Conservation (phyloP, 495 filamentous ascomycete species). For the Lepidopterella palustris region DNA sequence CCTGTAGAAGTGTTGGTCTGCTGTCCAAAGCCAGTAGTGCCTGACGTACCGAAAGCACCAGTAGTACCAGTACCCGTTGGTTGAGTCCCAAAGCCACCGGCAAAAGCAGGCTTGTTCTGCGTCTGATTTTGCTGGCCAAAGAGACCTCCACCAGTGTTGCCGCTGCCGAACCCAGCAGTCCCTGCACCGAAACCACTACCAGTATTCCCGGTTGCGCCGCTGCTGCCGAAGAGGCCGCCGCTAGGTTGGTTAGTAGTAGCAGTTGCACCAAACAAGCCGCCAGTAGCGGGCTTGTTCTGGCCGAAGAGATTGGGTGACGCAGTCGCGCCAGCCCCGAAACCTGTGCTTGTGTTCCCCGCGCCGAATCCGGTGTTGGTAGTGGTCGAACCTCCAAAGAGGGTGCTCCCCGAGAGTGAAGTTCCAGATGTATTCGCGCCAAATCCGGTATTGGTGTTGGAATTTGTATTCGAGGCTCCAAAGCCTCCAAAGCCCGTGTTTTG, state of each 20-base stretch:
- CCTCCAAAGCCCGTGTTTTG: slow-evolving; percentile 54
- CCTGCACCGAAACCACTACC: neutral
- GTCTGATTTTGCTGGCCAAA: slow-evolving; percentile 46
- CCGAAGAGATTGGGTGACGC: slow-evolving; percentile 42
- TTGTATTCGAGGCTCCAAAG: slow-evolving; percentile 42
- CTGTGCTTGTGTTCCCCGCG: slow-evolving; percentile 34
- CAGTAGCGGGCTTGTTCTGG: slow-evolving; percentile 36
- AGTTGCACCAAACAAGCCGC: slow-evolving; percentile 17
- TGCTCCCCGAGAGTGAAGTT: slow-evolving; percentile 37
- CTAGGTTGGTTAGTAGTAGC: slow-evolving; percentile 13
- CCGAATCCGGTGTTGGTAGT: slow-evolving; percentile 27
- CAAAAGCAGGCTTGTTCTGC: slow-evolving; percentile 24
- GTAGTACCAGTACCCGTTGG: slow-evolving; percentile 4
- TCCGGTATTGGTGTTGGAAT: slow-evolving; percentile 35
- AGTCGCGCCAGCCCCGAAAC: slow-evolving; percentile 39
- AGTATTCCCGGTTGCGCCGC: slow-evolving; percentile 11
- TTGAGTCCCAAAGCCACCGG: slow-evolving; percentile 3
- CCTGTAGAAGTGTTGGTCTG: slow-evolving; percentile 13
- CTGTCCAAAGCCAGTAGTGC: slow-evolving; percentile 10
- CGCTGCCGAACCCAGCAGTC: slow-evolving; percentile 23
- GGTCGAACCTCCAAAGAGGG: slow-evolving; percentile 48
- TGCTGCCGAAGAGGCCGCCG: slow-evolving; percentile 22
- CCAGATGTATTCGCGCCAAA: slow-evolving; percentile 42
- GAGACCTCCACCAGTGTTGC: slow-evolving; percentile 45
- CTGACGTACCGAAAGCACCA: slow-evolving; percentile 4